phyloP scores from a whole-genome alignment of 306 rosid genomes.

The Corylus americana region DNA sequence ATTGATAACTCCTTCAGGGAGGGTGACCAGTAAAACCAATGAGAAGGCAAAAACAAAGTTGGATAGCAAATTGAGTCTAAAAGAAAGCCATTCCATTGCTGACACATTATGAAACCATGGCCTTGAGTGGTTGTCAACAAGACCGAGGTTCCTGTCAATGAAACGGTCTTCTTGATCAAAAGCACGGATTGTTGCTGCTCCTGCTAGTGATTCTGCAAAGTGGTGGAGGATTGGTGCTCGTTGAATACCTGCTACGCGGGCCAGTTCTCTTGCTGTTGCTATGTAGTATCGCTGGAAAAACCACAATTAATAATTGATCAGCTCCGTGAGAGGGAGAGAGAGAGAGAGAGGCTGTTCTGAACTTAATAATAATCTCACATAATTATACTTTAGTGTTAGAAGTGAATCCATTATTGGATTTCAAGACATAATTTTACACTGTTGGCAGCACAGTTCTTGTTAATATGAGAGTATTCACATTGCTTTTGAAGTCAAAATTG shows the following conservation, averaged over 20 bases:
- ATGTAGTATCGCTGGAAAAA: slow-evolving; percentile 76
- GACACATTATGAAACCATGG: slow-evolving; percentile 96
- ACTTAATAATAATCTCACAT: not conserved
- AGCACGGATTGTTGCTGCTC: slow-evolving; percentile 89
- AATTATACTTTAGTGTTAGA: not conserved
- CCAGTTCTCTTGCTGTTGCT: slow-evolving; percentile 96
- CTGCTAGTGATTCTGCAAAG: slow-evolving; percentile 92
- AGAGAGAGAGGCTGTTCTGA: not conserved
- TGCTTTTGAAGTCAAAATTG: not conserved
- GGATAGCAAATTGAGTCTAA: slow-evolving; percentile 79
- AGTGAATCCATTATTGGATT: not conserved
- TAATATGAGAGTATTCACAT: slow-evolving; percentile 3
- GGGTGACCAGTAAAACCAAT: slow-evolving; percentile 71
- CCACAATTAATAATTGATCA: slow-evolving; percentile 19
- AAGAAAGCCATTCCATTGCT: slow-evolving; percentile 98
- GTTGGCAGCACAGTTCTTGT: not conserved
- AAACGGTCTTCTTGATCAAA: slow-evolving; percentile 86
- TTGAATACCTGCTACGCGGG: slow-evolving; percentile 79
- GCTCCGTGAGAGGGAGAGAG: not conserved
- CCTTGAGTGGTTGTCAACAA: slow-evolving; percentile 68
- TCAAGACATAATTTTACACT: not conserved
- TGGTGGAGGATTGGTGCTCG: slow-evolving; percentile 92
- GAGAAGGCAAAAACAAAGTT: slow-evolving; percentile 93
- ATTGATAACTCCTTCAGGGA: slow-evolving; percentile 86
- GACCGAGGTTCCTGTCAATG: slow-evolving; percentile 55